A percentile compares a stretch with the other conserved stretches of the same genome.
Conservation (phyloP, 1,284 basidiomycete species). For the Marasmius fiardii region DNA sequence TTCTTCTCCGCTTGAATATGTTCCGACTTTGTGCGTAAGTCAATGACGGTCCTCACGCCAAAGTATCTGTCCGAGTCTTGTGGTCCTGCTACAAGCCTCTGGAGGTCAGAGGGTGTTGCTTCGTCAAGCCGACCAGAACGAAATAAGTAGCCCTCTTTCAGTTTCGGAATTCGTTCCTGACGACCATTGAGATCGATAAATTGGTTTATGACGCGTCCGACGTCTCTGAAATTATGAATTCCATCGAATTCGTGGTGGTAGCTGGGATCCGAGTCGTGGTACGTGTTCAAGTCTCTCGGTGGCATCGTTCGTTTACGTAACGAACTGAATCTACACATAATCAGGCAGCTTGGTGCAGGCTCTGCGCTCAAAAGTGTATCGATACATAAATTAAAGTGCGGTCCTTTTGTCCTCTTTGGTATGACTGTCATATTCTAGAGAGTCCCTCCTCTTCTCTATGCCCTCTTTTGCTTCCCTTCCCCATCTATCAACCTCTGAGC, state of each 20-base stretch:
- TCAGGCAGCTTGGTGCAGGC: too few species aligned
- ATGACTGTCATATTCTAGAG: conserved; percentile 22
- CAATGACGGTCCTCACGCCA: conserved; percentile 16
- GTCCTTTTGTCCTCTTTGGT: background rate
- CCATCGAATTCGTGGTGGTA: conserved; percentile 12
- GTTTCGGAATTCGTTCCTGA: background rate
- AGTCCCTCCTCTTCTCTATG: conserved; percentile 41
- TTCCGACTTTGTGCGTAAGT: conserved; percentile 19
- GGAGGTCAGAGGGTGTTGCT: conserved; percentile 13
- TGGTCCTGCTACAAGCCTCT: conserved; percentile 12
- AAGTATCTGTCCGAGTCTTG: background rate
- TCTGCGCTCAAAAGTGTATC: too few species aligned
- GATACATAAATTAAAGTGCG: too few species aligned
- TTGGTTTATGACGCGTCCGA: conserved; percentile 15
- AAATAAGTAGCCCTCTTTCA: conserved; percentile 12
- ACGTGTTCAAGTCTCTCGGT: background rate
- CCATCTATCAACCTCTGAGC: conserved; percentile 38
- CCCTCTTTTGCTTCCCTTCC: conserved; percentile 18
- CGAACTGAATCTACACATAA: too few species aligned
- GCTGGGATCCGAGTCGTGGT: conserved; percentile 3
- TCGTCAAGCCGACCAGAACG: conserved; percentile 20
- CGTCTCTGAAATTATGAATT: conserved; percentile 21
- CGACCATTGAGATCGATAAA: background rate
- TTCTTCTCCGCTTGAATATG: conserved; percentile 13
- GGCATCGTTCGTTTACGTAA: background rate